Percentiles rank a stretch among this genome's conserved stretches.
phyloP scores from a whole-genome alignment of 495 filamentous ascomycete genomes.

The Penicillium salamii region DNA sequence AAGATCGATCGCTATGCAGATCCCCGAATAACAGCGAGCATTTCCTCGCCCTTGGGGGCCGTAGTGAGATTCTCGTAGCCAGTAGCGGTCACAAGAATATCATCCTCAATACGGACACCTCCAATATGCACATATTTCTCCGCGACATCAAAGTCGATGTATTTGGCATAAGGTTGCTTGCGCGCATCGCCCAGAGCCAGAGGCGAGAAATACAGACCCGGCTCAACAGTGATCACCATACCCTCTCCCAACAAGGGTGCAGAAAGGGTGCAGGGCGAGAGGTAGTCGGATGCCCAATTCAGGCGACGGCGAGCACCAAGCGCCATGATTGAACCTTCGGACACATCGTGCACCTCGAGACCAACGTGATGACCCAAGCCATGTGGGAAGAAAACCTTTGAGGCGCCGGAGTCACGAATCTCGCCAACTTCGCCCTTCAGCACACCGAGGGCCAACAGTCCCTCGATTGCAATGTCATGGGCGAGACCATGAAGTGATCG shows the following conservation, averaged over 20 bases:
- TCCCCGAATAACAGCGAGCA: slow-evolving; percentile 57
- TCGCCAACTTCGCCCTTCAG: slow-evolving; percentile 57
- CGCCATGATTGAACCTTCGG: slow-evolving; percentile 47
- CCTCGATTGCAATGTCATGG: slow-evolving; percentile 66
- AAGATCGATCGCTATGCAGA: slow-evolving; percentile 4
- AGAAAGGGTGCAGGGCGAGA: slow-evolving; percentile 30
- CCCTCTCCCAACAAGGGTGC: slow-evolving; percentile 54
- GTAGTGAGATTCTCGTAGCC: slow-evolving; percentile 83
- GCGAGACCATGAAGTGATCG: slow-evolving; percentile 68
- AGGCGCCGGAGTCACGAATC: slow-evolving; percentile 64
- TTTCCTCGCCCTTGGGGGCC: slow-evolving; percentile 73
- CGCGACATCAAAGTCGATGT: slow-evolving; percentile 71
- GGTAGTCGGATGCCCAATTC: slow-evolving; percentile 21
- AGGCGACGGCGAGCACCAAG: slow-evolving; percentile 17
- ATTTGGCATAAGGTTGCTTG: slow-evolving; percentile 58
- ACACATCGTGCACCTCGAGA: slow-evolving; percentile 85
- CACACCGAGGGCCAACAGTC: slow-evolving; percentile 68
- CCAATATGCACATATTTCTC: slow-evolving; percentile 73
- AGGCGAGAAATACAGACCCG: slow-evolving; percentile 86
- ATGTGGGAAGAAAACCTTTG: slow-evolving; percentile 84
- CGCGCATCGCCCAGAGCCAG: slow-evolving; percentile 83
- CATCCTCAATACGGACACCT: slow-evolving; percentile 90
- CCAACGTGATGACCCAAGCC: slow-evolving; percentile 88
- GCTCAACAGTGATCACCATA: slow-evolving; percentile 86
- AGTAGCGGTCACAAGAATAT: slow-evolving; percentile 73